These are phyloP conservation scores for Pyrenochaeta sp. DNA, from an alignment of 2,329 filamentous ascomycete genomes.

Conservation along the genomic window DNA sequence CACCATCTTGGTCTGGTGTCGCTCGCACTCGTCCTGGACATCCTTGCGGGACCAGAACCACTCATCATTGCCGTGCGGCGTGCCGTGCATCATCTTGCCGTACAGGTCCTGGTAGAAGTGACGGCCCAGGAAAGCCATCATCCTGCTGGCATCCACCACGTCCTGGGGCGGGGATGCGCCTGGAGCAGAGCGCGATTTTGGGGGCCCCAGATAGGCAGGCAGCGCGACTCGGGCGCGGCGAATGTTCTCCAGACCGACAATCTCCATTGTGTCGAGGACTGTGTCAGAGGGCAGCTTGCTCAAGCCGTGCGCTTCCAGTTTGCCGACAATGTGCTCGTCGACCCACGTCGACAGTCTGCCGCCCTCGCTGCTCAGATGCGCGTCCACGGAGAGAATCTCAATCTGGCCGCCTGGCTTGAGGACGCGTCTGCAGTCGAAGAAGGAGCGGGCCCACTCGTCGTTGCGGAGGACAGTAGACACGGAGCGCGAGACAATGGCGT, in stretches of 20 bases:
- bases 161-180: slow-evolving; percentile 8
- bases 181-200: slow-evolving; percentile 1
- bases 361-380: slow-evolving; percentile 35
- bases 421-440: slow-evolving; percentile 39
- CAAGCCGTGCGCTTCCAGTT: slow-evolving; percentile 30
- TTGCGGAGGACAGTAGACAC: slow-evolving; percentile 33
- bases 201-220: slow-evolving; percentile 22
- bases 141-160: slow-evolving; percentile 26
- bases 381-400: slow-evolving; percentile 35
- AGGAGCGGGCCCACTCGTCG: slow-evolving; percentile 37
- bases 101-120: slow-evolving; percentile 38
- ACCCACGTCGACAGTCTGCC: slow-evolving; percentile 31
- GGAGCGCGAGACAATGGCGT: slow-evolving; percentile 35
- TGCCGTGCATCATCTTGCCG: slow-evolving; percentile 22
- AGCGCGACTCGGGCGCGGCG: slow-evolving; percentile 37
- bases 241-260: slow-evolving; percentile 37
- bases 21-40: slow-evolving; percentile 32
- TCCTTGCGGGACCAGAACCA: slow-evolving; percentile 38
- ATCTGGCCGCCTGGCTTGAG: slow-evolving; percentile 39
- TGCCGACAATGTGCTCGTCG: slow-evolving; percentile 29
- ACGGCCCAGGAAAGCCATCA: slow-evolving; percentile 38
- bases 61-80: slow-evolving; percentile 25
- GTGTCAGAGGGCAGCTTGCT: slow-evolving; percentile 36
- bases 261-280: slow-evolving; percentile 39
- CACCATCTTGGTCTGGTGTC: slow-evolving; percentile 35